These are phyloP conservation scores for Clathrus columnatus DNA, from an alignment of 768 basidiomycete species.

Conservation along the genomic window DNA sequence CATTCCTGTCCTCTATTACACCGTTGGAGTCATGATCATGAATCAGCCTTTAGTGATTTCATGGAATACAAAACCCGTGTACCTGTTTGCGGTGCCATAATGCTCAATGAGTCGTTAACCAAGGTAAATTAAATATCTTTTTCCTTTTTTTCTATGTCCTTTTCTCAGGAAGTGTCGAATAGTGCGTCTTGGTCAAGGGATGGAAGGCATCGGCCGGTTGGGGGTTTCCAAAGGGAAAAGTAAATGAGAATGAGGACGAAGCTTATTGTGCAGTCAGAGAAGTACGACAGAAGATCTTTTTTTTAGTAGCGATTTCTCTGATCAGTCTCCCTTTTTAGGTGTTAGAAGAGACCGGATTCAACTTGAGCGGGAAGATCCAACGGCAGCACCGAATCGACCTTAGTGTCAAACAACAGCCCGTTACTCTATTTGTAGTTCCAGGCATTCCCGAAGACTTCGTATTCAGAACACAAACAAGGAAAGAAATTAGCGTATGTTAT, in stretches of 20 bases:
- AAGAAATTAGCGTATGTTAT: constrained; percentile 84
- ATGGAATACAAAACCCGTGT: constrained; percentile 96
- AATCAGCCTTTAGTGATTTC: constrained; percentile 79
- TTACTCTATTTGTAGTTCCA: constrained; percentile 85
- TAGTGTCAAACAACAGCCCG: constrained; percentile 82
- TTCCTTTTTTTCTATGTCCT: background rate
- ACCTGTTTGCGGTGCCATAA: constrained; percentile 95
- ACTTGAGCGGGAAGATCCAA: constrained; percentile 60
- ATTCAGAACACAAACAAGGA: constrained; percentile 91
- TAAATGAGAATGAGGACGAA: constrained; percentile 86
- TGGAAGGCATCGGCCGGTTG: constrained; percentile 96
- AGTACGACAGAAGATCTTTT: constrained; percentile 35
- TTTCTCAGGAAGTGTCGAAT: constrained; percentile 11
- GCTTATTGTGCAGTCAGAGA: constrained; percentile 85
- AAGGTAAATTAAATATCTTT: constrained; percentile 48
- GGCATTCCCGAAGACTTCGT: constrained; percentile 80
- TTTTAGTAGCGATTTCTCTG: background rate
- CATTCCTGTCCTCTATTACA: constrained; percentile 73
- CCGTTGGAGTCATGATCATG: constrained; percentile 78
- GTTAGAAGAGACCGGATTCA: constrained; percentile 94
- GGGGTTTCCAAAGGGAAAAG: constrained; percentile 99
- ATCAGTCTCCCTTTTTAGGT: constrained; percentile 45
- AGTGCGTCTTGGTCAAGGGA: constrained; percentile 97
- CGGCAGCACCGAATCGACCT: constrained; percentile 69
- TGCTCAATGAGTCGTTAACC: constrained; percentile 86